A percentile compares a stretch with the other conserved stretches of the same genome.
phyloP scores from a whole-genome alignment of 768 basidiomycete genomes.

The Suillus bovinus region DNA sequence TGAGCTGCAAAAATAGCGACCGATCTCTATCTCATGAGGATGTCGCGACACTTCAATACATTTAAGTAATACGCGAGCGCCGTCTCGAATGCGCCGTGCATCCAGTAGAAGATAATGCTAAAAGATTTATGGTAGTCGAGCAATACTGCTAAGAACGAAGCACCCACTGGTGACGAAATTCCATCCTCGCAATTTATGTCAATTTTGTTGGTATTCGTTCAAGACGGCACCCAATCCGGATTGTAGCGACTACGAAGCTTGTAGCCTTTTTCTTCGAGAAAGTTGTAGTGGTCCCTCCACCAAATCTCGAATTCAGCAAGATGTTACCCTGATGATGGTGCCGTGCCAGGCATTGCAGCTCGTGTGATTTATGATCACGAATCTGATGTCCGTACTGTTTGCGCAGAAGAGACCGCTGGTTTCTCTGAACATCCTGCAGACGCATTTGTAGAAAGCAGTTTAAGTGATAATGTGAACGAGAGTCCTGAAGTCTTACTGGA shows the following conservation, averaged over 20 bases:
- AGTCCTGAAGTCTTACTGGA: too few relatives aligned
- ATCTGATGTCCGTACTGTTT: too few relatives aligned
- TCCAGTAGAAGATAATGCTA: conserved; percentile 16
- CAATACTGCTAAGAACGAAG: too few relatives aligned
- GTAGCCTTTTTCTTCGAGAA: conserved; percentile 19
- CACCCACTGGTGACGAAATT: neutral
- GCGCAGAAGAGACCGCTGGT: too few relatives aligned
- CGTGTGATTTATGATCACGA: too few relatives aligned
- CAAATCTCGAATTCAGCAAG: neutral
- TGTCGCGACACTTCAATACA: conserved; percentile 8
- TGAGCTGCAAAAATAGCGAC: neutral
- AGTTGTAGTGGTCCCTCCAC: conserved; percentile 8
- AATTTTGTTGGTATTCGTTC: conserved; percentile 12
- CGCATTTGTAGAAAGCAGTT: too few relatives aligned
- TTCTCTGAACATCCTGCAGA: too few relatives aligned
- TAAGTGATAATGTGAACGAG: too few relatives aligned
- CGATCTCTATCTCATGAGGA: conserved; percentile 22
- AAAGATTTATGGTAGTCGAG: neutral
- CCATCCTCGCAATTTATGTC: conserved; percentile 11
- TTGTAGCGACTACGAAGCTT: conserved; percentile 18
- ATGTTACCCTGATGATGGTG: neutral
- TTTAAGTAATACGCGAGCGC: conserved; percentile 23
- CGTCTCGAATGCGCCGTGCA: conserved; percentile 26
- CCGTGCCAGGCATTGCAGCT: too few relatives aligned
- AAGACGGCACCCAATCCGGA: conserved; percentile 24